phyloP scores from a whole-genome alignment of 2,329 filamentous ascomycete species.

The Penicillium sp. region DNA sequence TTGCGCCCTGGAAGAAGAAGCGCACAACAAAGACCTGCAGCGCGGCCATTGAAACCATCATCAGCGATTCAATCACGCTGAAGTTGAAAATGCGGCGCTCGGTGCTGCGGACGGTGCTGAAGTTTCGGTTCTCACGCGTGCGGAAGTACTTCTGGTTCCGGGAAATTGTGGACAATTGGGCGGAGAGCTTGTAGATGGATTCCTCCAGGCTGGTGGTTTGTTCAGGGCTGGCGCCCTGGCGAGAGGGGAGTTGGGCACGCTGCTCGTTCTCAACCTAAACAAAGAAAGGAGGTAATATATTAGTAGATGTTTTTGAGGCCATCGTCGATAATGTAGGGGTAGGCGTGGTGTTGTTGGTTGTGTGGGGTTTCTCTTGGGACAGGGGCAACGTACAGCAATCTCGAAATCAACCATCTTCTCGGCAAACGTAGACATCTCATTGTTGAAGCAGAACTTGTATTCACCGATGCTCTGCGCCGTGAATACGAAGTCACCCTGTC shows the following conservation, averaged over 20 bases:
- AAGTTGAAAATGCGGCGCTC: slow-evolving; percentile 97
- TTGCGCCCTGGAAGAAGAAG: slow-evolving; percentile 96
- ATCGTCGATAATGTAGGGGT: neutral
- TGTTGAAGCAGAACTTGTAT: slow-evolving; percentile 97
- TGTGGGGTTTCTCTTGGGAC: neutral
- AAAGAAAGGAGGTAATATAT: neutral
- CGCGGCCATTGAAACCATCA: slow-evolving; percentile 94
- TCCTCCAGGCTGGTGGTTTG: slow-evolving; percentile 88
- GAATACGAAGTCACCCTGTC: slow-evolving; percentile 97
- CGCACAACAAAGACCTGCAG: slow-evolving; percentile 95
- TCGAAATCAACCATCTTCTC: slow-evolving; percentile 99
- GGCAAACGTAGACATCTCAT: slow-evolving; percentile 95
- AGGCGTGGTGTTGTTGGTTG: neutral
- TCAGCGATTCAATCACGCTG: slow-evolving; percentile 83
- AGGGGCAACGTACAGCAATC: slow-evolving; percentile 70
- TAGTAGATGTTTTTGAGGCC: neutral
- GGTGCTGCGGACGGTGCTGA: slow-evolving; percentile 95
- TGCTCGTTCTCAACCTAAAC: slow-evolving; percentile 84
- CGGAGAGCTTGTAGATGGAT: slow-evolving; percentile 90
- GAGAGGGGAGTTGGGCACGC: slow-evolving; percentile 78
- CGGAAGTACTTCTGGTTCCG: slow-evolving; percentile 99
- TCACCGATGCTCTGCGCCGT: slow-evolving; percentile 85
- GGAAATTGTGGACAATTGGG: slow-evolving; percentile 88
- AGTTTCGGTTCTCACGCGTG: slow-evolving; percentile 97
- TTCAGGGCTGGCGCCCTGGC: slow-evolving; percentile 84